Conservation (phyloP, 345 rosid genomes). For the Carallia brachiata region DNA sequence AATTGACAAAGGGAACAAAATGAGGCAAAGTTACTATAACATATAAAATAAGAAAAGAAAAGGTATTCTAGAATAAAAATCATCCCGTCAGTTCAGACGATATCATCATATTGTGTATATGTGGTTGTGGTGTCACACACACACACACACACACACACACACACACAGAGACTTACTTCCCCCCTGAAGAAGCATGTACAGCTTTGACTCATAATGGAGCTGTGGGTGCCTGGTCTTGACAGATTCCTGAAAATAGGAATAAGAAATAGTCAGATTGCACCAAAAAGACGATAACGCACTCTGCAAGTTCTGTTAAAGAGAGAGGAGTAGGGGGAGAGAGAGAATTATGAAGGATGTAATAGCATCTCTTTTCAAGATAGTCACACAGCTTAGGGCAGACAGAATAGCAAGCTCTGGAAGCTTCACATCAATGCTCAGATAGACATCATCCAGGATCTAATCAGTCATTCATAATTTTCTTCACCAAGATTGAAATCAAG, state of each 20-base stretch:
- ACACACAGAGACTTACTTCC: slow-evolving; percentile 50
- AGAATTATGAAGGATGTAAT: too few species aligned
- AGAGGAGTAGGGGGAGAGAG: slow-evolving; percentile 4
- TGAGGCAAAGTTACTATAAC: too few species aligned
- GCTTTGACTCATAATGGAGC: slow-evolving; percentile 82
- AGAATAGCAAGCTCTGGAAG: too few species aligned
- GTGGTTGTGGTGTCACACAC: not conserved
- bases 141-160: not conserved
- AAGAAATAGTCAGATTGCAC: not conserved
- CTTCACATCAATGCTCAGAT: too few species aligned
- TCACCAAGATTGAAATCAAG: not conserved
- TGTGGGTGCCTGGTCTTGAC: slow-evolving; percentile 89
- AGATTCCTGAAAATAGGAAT: slow-evolving; percentile 52
- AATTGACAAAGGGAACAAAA: too few species aligned
- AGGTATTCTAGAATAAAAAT: not conserved
- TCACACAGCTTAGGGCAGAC: too few species aligned
- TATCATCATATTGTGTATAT: not conserved
- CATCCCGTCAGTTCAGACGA: not conserved
- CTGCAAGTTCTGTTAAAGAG: not conserved
- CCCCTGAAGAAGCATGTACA: slow-evolving; percentile 88
- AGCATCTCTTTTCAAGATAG: too few species aligned
- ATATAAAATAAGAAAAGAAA: not conserved
- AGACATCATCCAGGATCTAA: not conserved
- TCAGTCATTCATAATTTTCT: not conserved
- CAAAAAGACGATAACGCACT: not conserved